Percentiles rank a stretch among this genome's conserved stretches.
phyloP scores from a whole-genome alignment of 495 filamentous ascomycete species.

The Podospora didyma region DNA sequence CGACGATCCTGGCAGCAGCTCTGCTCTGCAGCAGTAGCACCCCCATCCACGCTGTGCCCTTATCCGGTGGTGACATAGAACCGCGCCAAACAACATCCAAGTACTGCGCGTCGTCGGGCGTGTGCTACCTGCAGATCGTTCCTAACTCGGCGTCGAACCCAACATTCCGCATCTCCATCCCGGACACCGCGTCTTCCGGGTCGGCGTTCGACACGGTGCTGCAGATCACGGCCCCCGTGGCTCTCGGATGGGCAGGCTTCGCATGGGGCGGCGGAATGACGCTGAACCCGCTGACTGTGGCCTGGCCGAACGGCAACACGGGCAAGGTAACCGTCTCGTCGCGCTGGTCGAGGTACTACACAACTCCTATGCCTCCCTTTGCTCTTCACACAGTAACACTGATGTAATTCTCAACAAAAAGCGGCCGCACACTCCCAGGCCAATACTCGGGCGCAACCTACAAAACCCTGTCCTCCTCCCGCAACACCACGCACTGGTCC shows the following conservation, averaged over 20 bases:
- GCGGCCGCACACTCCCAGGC: slow-evolving; percentile 26
- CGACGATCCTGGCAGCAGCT: background rate
- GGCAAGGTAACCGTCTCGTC: slow-evolving; percentile 30
- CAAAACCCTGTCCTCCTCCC: slow-evolving; percentile 32
- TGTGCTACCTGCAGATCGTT: slow-evolving; percentile 21
- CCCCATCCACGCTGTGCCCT: background rate
- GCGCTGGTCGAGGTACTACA: slow-evolving; percentile 36
- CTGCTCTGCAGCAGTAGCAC: background rate
- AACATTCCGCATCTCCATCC: slow-evolving; percentile 39
- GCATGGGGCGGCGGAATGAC: slow-evolving; percentile 47
- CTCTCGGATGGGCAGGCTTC: slow-evolving; percentile 41
- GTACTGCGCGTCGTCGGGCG: slow-evolving; percentile 14
- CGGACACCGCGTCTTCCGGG: slow-evolving; percentile 19
- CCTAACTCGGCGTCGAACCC: slow-evolving; percentile 7
- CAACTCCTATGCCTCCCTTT: background rate
- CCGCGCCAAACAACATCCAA: slow-evolving; percentile 12
- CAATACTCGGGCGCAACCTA: slow-evolving; percentile 37
- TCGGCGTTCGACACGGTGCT: slow-evolving; percentile 40
- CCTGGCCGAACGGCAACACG: slow-evolving; percentile 40
- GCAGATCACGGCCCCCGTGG: slow-evolving; percentile 36
- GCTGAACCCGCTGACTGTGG: slow-evolving; percentile 42
- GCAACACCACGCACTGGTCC: slow-evolving; percentile 47
- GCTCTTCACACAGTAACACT: background rate
- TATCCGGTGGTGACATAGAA: background rate
- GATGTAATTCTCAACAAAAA: slow-evolving; percentile 6